Percentiles rank a stretch among this genome's conserved stretches.
Conservation (phyloP, 441 rosid species). For the Hura crepitans region DNA sequence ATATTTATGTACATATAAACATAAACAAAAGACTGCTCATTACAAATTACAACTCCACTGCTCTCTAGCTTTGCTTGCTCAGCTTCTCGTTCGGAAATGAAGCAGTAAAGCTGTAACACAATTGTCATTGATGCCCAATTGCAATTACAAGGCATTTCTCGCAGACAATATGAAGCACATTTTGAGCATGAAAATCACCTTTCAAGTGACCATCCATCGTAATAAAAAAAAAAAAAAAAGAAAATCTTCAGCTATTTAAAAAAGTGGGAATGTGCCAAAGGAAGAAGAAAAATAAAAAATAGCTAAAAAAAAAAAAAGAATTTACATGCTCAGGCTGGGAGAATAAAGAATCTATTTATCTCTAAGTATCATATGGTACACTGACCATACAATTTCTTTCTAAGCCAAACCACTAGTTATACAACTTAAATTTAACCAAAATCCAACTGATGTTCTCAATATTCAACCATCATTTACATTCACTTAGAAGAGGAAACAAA, state of each 20-base stretch:
- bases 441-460: conserved; percentile 10
- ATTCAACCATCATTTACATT: conserved; percentile 31
- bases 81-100: no score
- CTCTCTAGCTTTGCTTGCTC: no score
- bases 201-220: not conserved
- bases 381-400: conserved; percentile 12
- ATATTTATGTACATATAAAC: no score
- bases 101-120: no score
- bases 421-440: conserved; percentile 21
- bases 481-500: conserved; percentile 3
- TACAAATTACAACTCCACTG: no score
- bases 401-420: conserved; percentile 15
- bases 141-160: no score
- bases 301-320: not conserved
- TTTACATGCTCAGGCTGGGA: conserved; percentile 7
- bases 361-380: conserved; percentile 5
- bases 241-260: not conserved
- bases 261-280: no score
- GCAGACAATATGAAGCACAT: no score
- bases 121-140: no score
- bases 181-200: no score
- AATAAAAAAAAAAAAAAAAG: not conserved
- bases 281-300: not conserved
- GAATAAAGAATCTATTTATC: not conserved
- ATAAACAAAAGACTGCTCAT: no score